Conservation (phyloP, 75 land plant species). For the Selaginella moellendorffii region DNA sequence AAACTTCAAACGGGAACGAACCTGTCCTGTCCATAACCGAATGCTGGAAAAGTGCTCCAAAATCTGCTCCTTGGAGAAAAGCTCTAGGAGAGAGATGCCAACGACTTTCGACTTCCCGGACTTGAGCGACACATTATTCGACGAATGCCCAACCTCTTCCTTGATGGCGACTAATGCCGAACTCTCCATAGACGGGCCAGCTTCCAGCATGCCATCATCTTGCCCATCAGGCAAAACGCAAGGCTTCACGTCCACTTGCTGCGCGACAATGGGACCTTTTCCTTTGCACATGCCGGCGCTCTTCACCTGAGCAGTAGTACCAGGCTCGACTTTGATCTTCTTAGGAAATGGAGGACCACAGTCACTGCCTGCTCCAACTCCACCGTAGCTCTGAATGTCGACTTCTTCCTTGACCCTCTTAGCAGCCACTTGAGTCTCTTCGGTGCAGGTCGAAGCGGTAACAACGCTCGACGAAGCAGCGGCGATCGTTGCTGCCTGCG, state of each 20-base stretch:
- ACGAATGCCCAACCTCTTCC: no score
- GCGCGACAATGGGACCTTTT: neutral
- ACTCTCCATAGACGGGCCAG: no score
- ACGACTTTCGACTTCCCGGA: neutral
- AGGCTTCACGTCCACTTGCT: neutral
- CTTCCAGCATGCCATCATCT: neutral
- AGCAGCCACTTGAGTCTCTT: neutral
- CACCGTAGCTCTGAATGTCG: neutral
- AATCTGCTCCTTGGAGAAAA: conserved; percentile 6
- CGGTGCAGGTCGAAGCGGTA: neutral
- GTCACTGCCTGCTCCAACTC: no score
- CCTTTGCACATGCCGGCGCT: no score
- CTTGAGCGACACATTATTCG: neutral
- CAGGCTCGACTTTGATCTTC: neutral
- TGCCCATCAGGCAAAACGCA: neutral
- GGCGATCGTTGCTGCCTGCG: neutral
- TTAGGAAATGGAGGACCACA: no score
- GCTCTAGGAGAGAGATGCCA: conserved; percentile 1
- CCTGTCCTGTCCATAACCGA: conserved; percentile 10
- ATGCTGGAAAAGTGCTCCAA: neutral
- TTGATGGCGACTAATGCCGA: no score
- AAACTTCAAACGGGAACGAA: neutral
- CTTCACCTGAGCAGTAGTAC: neutral
- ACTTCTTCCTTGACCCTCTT: neutral
- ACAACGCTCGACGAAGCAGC: neutral